Conservation (phyloP, 495 filamentous ascomycete species). For the Podospora tetraspora region DNA sequence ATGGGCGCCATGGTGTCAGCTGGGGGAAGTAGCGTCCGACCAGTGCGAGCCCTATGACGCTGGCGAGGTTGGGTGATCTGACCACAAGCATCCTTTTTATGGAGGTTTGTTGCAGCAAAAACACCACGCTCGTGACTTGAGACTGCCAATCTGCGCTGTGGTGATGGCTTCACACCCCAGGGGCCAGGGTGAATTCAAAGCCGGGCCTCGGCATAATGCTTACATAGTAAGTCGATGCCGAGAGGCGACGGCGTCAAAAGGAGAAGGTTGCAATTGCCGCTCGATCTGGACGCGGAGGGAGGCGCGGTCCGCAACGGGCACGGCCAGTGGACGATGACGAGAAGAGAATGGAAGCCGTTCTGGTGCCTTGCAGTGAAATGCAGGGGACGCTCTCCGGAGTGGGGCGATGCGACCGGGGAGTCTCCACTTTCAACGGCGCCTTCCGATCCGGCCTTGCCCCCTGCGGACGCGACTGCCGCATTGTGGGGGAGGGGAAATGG, state of each 20-base stretch:
- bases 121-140: neutral
- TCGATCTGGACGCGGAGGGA: neutral
- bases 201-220: neutral
- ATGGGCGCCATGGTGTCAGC: neutral
- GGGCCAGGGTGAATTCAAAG: neutral
- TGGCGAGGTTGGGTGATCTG: neutral
- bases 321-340: neutral
- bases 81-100: neutral
- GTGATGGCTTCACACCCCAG: neutral
- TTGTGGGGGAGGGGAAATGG: neutral
- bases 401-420: neutral
- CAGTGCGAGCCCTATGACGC: neutral
- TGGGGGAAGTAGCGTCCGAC: neutral
- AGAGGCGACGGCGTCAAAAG: neutral
- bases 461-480: neutral
- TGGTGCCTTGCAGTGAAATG: neutral
- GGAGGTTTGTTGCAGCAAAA: neutral
- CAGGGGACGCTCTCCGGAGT: neutral
- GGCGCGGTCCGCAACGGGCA: neutral
- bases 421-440: neutral
- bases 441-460: neutral
- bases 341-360: neutral
- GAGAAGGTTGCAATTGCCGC: neutral
- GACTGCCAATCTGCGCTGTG: neutral
- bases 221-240: neutral